These are phyloP conservation scores for Bruguiera parviflora DNA, from an alignment of 345 rosid species.

Conservation along the genomic window DNA sequence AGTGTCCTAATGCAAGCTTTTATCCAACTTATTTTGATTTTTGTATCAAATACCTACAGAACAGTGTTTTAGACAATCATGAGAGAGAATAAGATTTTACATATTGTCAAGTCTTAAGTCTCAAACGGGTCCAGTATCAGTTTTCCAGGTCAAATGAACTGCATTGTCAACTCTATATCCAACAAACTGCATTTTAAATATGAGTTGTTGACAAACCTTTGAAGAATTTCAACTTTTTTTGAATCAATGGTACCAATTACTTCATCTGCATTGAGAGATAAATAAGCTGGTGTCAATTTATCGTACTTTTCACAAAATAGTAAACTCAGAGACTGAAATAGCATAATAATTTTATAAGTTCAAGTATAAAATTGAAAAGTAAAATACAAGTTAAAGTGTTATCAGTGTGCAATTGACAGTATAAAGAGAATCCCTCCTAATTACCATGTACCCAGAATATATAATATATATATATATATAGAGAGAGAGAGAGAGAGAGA, in stretches of 20 bases:
- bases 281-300: background rate
- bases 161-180: background rate
- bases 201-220: constrained; percentile 48
- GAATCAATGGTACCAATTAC: constrained; percentile 84
- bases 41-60: too few relatives aligned
- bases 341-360: background rate
- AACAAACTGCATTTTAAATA: constrained; percentile 8
- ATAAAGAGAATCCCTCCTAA: too few relatives aligned
- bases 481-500: too few relatives aligned
- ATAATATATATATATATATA: too few relatives aligned
- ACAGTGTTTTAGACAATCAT: too few relatives aligned
- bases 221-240: constrained; percentile 86
- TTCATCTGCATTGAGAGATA: constrained; percentile 47
- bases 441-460: too few relatives aligned
- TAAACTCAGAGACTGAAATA: background rate
- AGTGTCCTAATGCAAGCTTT: too few relatives aligned
- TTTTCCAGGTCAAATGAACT: background rate
- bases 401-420: too few relatives aligned
- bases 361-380: background rate
- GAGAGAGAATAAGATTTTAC: background rate
- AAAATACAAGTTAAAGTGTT: background rate
- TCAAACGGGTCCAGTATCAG: background rate
- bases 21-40: too few relatives aligned
- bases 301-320: background rate
- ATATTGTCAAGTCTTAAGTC: background rate